phyloP scores from a whole-genome alignment of 148 eudicot genomes.

The Chenopodium suecicum region DNA sequence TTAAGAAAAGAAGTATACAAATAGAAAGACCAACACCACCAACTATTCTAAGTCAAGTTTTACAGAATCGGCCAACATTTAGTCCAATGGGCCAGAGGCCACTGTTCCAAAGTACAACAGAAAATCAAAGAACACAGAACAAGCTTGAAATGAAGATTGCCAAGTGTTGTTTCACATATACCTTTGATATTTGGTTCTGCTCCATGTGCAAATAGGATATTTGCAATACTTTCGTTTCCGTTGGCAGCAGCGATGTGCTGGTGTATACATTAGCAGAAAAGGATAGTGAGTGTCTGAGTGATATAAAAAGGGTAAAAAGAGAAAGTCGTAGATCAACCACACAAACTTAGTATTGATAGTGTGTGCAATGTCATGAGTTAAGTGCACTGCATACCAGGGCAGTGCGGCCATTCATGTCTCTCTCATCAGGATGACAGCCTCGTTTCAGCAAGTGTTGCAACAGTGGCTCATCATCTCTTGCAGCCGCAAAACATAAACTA shows the following conservation, averaged over 20 bases:
- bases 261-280: conserved; percentile 5
- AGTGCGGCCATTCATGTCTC: conserved; percentile 56
- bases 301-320: not conserved
- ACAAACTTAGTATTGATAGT: not conserved
- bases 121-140: not conserved
- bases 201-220: conserved; percentile 55
- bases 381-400: conserved; percentile 45
- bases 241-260: conserved; percentile 80
- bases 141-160: not conserved
- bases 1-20: not conserved
- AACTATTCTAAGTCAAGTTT: not conserved
- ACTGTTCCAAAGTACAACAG: not conserved
- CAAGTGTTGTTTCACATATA: conserved; percentile 21
- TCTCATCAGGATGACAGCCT: conserved; percentile 63
- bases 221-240: conserved; percentile 54
- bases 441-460: conserved; percentile 56
- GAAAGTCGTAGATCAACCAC: not conserved
- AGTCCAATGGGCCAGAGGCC: too few relatives aligned
- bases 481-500: conserved; percentile 68
- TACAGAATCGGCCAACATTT: not conserved
- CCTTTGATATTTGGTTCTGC: conserved; percentile 83
- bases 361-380: too few relatives aligned
- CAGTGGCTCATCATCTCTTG: conserved; percentile 59
- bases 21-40: not conserved
- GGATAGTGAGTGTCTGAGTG: too few relatives aligned